phyloP scores from a whole-genome alignment of 805 yeast species.

The Pachysolen tannophilus region DNA sequence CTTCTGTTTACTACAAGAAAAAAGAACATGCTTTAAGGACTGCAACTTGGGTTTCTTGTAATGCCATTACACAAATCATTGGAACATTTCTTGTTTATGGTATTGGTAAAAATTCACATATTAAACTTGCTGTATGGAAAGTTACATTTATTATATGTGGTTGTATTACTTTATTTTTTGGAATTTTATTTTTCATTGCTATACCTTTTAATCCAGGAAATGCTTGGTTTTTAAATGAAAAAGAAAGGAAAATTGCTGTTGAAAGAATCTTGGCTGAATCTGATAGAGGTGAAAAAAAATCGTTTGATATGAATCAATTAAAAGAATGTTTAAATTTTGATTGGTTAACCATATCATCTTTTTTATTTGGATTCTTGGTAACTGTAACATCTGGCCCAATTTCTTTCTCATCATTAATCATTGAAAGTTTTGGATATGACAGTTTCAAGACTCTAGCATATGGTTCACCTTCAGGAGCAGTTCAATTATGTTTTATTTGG shows the following conservation, averaged over 20 bases:
- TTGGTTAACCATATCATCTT: slow-evolving; percentile 10
- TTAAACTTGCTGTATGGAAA: slow-evolving; percentile 36
- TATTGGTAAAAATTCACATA: slow-evolving; percentile 18
- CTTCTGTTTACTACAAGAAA: slow-evolving; percentile 41
- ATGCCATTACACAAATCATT: slow-evolving; percentile 37
- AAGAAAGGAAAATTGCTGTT: slow-evolving; percentile 34
- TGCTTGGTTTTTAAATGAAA: slow-evolving; percentile 30
- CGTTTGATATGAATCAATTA: slow-evolving; percentile 18
- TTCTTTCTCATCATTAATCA: slow-evolving; percentile 15
- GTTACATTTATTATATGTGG: slow-evolving; percentile 50
- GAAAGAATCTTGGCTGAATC: slow-evolving; percentile 34
- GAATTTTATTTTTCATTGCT: slow-evolving; percentile 10
- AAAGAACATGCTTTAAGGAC: slow-evolving; percentile 39
- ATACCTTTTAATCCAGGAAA: slow-evolving; percentile 23
- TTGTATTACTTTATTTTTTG: slow-evolving; percentile 32
- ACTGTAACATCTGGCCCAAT: slow-evolving; percentile 17
- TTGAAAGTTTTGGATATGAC: slow-evolving; percentile 12
- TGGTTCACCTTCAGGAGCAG: slow-evolving; percentile 23
- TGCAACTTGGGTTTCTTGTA: slow-evolving; percentile 42
- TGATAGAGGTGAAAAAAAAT: slow-evolving; percentile 19
- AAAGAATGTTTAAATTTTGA: slow-evolving; percentile 20
- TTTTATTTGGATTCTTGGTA: slow-evolving; percentile 13
- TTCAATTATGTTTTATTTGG: slow-evolving; percentile 20
- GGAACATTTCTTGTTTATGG: slow-evolving; percentile 32
- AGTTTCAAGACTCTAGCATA: slow-evolving; percentile 16